Evolutionary conservation across 306 rosid species (phyloP), one percentile per base, ranked within the genome.

Genomic region (Begonia loranthoides): DNA sequence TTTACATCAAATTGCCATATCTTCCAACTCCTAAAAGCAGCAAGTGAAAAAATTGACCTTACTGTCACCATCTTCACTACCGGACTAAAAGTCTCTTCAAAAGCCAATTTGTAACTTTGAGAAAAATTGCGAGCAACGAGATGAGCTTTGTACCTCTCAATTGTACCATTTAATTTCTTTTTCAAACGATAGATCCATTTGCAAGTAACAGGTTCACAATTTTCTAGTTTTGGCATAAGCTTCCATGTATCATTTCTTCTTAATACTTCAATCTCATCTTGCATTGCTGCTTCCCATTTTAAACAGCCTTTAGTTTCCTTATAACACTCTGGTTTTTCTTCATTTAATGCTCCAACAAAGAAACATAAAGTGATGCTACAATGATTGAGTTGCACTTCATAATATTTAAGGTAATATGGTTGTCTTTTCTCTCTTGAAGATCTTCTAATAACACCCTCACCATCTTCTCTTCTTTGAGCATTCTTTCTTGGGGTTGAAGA

Each of bases 261-360:
- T 19, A 10, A 8, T 12, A 39, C 15, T 17, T 28, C 13, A 8
- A 12, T 40, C 15, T 55, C 60, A 6, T 55, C 50, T 19, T 51
- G 44, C 57, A 60, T 60, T 3, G 50, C 49, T 41, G 1, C 10
- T 50, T 40, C 39, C 56, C 55, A 59, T 40, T 50, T 11, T 1
- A 36, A 7, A 34, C 6, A 11, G 19, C 38, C 28, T 16, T 59
- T 59, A 6, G 50, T 39, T 36, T 49, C 56, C 0, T 33, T 13
- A 22, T 49, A 39, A 21, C 8, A 19, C 1, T 5, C 9, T 21
- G 34, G 41, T 28, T 51, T 41, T 2, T 51, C 9, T 19, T 6
- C 41, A 50, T 9, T 9, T 40, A 10, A 13, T 11, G 48, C 14
- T 13, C 52, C 4, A 6, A 14, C 9, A 15, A 58, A 6, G 13